These are phyloP conservation scores for Termitomyces sp. DNA, from an alignment of 768 basidiomycete genomes.

Conservation along the genomic window DNA sequence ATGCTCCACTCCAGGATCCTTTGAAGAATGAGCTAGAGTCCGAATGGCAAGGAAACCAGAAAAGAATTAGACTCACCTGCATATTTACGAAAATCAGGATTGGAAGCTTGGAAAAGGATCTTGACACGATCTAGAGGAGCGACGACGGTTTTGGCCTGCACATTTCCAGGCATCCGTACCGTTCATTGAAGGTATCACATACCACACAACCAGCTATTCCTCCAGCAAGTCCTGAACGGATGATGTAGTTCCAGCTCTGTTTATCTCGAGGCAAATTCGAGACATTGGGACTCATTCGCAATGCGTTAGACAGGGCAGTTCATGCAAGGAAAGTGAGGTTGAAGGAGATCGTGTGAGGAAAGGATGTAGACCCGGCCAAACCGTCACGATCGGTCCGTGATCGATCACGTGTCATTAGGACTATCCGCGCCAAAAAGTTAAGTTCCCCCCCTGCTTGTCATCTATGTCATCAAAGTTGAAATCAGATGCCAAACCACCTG, in stretches of 20 bases:
- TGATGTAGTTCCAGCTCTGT: conserved; percentile 51
- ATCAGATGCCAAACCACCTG: conserved; percentile 43
- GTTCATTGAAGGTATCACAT: conserved; percentile 27
- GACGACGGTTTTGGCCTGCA: conserved; percentile 87
- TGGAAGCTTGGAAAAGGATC: conserved; percentile 96
- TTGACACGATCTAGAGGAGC: conserved; percentile 98
- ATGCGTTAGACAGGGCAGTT: conserved; percentile 18
- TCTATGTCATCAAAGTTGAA: conserved; percentile 51
- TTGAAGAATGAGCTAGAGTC: conserved; percentile 1
- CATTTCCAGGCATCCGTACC: not conserved
- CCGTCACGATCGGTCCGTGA: conserved; percentile 6
- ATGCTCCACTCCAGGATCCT: conserved; percentile 88
- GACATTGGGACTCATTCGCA: conserved; percentile 61
- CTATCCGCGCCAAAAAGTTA: too few species aligned
- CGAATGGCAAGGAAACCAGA: not conserved
- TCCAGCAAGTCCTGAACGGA: conserved; percentile 87
- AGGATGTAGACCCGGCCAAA: too few species aligned
- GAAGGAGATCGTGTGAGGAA: not conserved
- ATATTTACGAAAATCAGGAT: conserved; percentile 91
- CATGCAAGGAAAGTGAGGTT: conserved; percentile 24
- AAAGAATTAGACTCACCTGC: conserved; percentile 56
- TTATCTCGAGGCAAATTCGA: conserved; percentile 42
- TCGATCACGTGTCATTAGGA: not conserved
- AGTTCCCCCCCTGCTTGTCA: not conserved
- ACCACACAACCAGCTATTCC: conserved; percentile 93